A percentile compares a stretch with the other conserved stretches of the same genome.
Evolutionary conservation across 2,329 filamentous ascomycete genomes (phyloP).

Genomic region (Pseudogymnoascus sp.): DNA sequence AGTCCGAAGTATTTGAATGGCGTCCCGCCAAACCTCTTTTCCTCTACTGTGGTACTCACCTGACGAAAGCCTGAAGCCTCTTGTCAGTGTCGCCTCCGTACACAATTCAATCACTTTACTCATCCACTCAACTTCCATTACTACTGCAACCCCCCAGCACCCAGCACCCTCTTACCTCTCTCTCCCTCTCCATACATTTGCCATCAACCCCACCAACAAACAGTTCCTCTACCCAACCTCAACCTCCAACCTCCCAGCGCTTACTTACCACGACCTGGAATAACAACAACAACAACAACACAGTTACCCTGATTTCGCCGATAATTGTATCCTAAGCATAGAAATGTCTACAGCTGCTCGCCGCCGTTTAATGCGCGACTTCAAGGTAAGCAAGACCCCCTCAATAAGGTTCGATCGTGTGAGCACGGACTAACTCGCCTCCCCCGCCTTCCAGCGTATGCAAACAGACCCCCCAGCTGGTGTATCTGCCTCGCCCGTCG

Average conservation of each 20-base stretch:
- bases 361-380: conserved; percentile 96
- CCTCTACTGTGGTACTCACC: not conserved
- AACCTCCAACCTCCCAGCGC: not conserved
- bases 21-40: conserved; percentile 6
- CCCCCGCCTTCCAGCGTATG: conserved; percentile 66
- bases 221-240: not conserved
- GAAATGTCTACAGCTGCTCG: conserved; percentile 88
- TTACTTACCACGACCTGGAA: not conserved
- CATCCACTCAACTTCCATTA: not conserved
- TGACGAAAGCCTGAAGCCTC: not conserved
- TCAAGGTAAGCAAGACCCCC: conserved; percentile 62
- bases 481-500: conserved; percentile 90
- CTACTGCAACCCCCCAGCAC: not conserved
- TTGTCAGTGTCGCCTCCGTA: not conserved
- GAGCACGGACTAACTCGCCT: conserved; percentile 15
- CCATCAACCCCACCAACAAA: not conserved
- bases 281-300: not conserved
- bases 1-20: conserved; percentile 1
- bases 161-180: too few relatives aligned
- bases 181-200: not conserved
- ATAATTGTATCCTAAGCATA: not conserved
- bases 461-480: conserved; percentile 96
- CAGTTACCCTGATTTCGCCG: not conserved
- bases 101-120: not conserved
- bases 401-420: conserved; percentile 15